Evolutionary conservation across 305 asterid genomes (phyloP).

Genomic region (Solanum aculeatissimum): DNA sequence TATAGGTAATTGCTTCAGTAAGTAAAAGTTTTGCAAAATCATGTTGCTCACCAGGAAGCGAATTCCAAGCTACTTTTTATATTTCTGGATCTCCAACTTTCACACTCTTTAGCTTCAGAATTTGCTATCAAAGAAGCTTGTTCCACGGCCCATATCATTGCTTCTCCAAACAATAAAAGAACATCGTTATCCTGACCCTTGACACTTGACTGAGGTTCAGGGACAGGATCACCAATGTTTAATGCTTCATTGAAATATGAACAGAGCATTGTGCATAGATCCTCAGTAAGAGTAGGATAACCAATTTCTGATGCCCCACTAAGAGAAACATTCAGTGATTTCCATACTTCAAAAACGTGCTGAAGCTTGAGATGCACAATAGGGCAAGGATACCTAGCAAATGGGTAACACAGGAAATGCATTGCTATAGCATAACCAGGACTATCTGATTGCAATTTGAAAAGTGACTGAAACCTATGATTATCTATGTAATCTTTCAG

Average conservation of each 20-base stretch:
- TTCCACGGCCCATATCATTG: slow-evolving; percentile 29
- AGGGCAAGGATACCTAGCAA: slow-evolving; percentile 29
- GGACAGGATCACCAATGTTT: slow-evolving; percentile 5
- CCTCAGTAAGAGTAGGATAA: slow-evolving; percentile 27
- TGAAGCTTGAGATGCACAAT: slow-evolving; percentile 22
- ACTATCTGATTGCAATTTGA: slow-evolving; percentile 23
- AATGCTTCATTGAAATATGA: slow-evolving; percentile 25
- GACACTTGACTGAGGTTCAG: slow-evolving; percentile 19
- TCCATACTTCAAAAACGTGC: slow-evolving; percentile 40
- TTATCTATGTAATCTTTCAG: slow-evolving; percentile 29
- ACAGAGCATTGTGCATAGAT: slow-evolving; percentile 31
- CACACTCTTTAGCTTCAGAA: slow-evolving; percentile 15
- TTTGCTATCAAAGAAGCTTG: slow-evolving; percentile 20
- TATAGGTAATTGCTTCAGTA: background rate
- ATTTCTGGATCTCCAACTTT: slow-evolving; percentile 15
- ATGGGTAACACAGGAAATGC: slow-evolving; percentile 49
- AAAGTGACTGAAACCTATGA: slow-evolving; percentile 8
- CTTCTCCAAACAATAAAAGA: slow-evolving; percentile 36
- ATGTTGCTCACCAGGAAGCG: slow-evolving; percentile 45
- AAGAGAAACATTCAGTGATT: slow-evolving; percentile 33
- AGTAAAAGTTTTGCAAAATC: background rate
- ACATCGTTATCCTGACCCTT: slow-evolving; percentile 13
- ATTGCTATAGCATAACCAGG: slow-evolving; percentile 23
- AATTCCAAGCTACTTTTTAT: slow-evolving; percentile 27
- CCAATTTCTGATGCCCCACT: slow-evolving; percentile 17